phyloP scores from a whole-genome alignment of 805 yeast genomes.

The Myxozyma nipponensis region DNA sequence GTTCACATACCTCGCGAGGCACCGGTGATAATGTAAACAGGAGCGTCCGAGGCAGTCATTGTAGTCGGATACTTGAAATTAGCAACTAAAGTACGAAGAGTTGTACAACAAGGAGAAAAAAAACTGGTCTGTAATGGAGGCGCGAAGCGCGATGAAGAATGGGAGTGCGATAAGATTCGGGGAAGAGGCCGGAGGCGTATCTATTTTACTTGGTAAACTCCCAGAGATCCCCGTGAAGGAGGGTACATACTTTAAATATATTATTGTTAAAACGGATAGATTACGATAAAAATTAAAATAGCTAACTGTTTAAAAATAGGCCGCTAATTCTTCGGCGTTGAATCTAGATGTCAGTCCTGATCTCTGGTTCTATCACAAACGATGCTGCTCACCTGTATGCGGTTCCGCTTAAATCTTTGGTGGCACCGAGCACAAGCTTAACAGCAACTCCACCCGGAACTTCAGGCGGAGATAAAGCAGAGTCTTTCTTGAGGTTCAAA shows the following conservation, averaged over 20 bases:
- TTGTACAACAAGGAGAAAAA: no score
- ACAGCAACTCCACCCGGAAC: slow-evolving; percentile 72
- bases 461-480: slow-evolving; percentile 59
- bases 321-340: slow-evolving; percentile 16
- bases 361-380: slow-evolving; percentile 7
- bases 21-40: slow-evolving; percentile 38
- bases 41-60: slow-evolving; percentile 8
- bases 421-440: slow-evolving; percentile 62
- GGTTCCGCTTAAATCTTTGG: slow-evolving; percentile 56
- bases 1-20: slow-evolving; percentile 36
- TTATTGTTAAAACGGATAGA: no score
- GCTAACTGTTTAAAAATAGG: slow-evolving; percentile 2
- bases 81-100: not conserved
- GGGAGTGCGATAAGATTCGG: no score
- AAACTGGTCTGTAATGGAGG: no score
- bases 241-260: no score
- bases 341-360: no score
- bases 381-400: slow-evolving; percentile 52
- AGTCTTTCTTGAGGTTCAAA: slow-evolving; percentile 54
- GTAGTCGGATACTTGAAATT: not conserved
- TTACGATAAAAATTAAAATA: no score
- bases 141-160: no score
- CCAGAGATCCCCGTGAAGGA: no score
- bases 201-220: no score
- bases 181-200: no score